Evolutionary conservation across 768 basidiomycete species (phyloP), one percentile per base, ranked within the genome.

Genomic region (Pulveroboletus sp.): DNA sequence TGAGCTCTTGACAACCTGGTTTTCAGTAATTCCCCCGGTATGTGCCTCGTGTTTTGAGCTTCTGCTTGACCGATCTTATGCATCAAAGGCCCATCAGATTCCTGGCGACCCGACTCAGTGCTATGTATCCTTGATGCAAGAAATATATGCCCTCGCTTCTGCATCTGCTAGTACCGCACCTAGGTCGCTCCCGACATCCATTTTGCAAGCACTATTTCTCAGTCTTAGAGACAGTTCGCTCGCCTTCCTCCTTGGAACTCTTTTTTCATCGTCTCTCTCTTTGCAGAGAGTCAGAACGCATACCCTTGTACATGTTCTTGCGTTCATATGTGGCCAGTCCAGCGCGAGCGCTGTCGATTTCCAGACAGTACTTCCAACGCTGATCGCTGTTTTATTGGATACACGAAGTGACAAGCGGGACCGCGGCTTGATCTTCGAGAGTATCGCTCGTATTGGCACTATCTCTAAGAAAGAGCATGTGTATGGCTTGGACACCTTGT

Each of bases 281-380:
- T 54, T 61, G 9, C 60, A 67, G 18, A 56, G 69, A 42, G 74
- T 73, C 51, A 75, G 69, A 49, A 68, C 76, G 3, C 74, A 82
- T 2, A 83, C 92, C 0, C 71, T 97, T 8, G 71, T 77, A 5
- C 93, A 97, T 62, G 82, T 83, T 17, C 73, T 78, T 3, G 89
- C 92, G 0, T 94, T 94, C 67, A 66, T 98, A 11, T 76, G 82
- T 41, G 90, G 93, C 0, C 83, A 91, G 65, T 60, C 72, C 2
- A 71, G 77, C 40, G 69, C 75, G 37, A 73, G 75, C 33, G 71
- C 75, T 12, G 66, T 85, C 5, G 93, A 95, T 65, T 90, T 94
- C 67, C 87, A 93, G 65, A 83, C 81, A 0, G 76, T 93, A 6
- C 60, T 93, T 10, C 88, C 90, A 1, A 74, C 82, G 3, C 63